Evolutionary conservation across 352 stramenopile species (phyloP), one percentile per base, ranked within the genome.

Genomic region (Phytopythium boreale): DNA sequence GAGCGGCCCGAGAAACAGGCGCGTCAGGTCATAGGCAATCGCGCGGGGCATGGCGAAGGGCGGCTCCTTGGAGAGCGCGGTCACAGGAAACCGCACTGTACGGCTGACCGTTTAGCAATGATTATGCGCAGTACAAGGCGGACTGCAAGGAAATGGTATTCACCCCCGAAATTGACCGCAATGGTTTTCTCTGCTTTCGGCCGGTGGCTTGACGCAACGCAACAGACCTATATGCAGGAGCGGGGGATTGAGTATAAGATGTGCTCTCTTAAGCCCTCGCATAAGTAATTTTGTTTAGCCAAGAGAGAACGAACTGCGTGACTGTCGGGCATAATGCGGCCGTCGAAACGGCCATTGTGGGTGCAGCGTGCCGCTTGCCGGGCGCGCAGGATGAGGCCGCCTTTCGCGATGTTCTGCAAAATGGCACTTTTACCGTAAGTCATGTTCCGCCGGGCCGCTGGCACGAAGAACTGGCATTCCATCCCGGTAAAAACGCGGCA

Each of bases 261-360:
- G 47, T 55, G 47, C 47, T 55, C 47, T 55, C 47, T 55, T 55
- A 55, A 55, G 47, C 47, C 47, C 47, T 55, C 47, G 47, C 47
- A 55, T 55, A 55, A 55, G 47, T 55, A 55, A 55, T 55, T 55
- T 55, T 55, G 47, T 55, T 55, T 55, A 55, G 47, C 47, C 47
- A 55, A 55, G 47, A 55, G 47, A 55, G 47, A 55, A 55, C 47
- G 47, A 55, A 55, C 47, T 55, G 47, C 47, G 47, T 55, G 47
- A 55, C 47, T 55, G 47, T 55, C 47, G 47, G 47, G 47, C 47
- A 55, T 55, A 55, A 55, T 55, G 47, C 47, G 47, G 47, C 47
- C 47, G 47, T 55, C 47, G 47, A 55, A 55, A 55, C 47, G 47
- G 47, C 47, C 47, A 55, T 55, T 55, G 47, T 55, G 47, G 47